phyloP scores from a whole-genome alignment of 768 basidiomycete genomes.

The Auricularia cornea region DNA sequence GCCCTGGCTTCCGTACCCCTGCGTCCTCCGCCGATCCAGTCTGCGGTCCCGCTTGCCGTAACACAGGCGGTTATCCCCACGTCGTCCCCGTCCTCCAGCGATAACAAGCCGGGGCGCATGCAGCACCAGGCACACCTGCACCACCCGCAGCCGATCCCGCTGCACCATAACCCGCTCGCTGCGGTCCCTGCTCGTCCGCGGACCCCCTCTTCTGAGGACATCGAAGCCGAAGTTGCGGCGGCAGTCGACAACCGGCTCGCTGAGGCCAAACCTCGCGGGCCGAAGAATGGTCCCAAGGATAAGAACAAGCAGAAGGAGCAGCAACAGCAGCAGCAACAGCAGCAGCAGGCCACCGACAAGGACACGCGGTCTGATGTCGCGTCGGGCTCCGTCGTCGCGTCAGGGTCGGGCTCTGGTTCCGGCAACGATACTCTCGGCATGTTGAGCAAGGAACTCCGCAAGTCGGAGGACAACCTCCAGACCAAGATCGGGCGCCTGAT shows the following conservation, averaged over 20 bases:
- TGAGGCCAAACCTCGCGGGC: conserved; percentile 44
- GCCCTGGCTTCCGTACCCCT: conserved; percentile 37
- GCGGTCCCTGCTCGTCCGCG: conserved; percentile 39
- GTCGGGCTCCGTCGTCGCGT: background rate
- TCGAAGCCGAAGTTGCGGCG: conserved; percentile 52
- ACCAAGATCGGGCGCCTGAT: conserved; percentile 70
- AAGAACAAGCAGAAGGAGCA: conserved; percentile 24
- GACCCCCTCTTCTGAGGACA: conserved; percentile 69
- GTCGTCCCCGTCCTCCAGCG: conserved; percentile 22
- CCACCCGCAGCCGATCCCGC: conserved; percentile 11
- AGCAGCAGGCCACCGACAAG: background rate
- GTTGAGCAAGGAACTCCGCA: conserved; percentile 65
- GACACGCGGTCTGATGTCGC: background rate
- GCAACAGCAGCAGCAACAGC: conserved; percentile 15
- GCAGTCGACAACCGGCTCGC: conserved; percentile 44
- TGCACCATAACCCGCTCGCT: conserved; percentile 11
- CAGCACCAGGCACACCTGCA: conserved; percentile 10
- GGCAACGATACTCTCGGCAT: conserved; percentile 33
- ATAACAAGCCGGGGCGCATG: conserved; percentile 12
- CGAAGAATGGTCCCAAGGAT: conserved; percentile 41
- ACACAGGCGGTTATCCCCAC: conserved; percentile 18
- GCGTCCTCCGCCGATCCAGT: conserved; percentile 11
- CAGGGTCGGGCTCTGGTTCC: conserved; percentile 2
- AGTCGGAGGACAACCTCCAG: conserved; percentile 69
- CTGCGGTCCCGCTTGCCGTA: conserved; percentile 18